Evolutionary conservation across 78 protist genomes (phyloP), one percentile per base, ranked within the genome.

Genomic region (Tieghemostelium lacteum): DNA sequence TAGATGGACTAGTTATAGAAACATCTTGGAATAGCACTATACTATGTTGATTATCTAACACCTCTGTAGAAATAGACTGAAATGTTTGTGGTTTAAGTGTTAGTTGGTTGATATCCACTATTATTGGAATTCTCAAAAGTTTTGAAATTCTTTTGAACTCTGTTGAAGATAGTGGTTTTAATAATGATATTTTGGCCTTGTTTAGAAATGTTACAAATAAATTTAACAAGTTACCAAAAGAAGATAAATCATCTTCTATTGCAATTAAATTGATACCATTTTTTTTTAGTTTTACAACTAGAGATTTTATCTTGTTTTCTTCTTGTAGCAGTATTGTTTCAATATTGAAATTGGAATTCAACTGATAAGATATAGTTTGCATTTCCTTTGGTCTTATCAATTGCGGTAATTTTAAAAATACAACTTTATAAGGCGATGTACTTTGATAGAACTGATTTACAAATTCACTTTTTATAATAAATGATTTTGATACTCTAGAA

Each of bases 171-270:
- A 83, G 42, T 40, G 89, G 77, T 22, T 37, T 36, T 28, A 83
- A 31, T 57, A 83, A 54, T 5, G 89, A 69, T 69, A 83, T 83
- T n/a, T 69, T 83, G 0, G 89, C 89, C 40, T 83, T 83, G 2
- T 19, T 29, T 10, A 83, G 64, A 58, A 58, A 83, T 6, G 78
- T 63, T 28, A 66, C 28, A 26, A 54, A 31, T 40, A 83, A 17
- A 77, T 55, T 83, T 26, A 77, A 66, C 1, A 66, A 39, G n/a
- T 17, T 4, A 73, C 22, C 61, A 39, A 20, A 1, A 26, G 22
- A 28, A 36, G 50, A 40, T 17, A 66, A 39, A 66, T 66, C 76
- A 7, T 83, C 78, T 20, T 33, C 50, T 37, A 77, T 37, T 14
- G 34, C 66, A 24, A 83, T n/a, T 17, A 83, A 31, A 19, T 73